These are phyloP conservation scores for Hortiboletus flavorubellus DNA, from an alignment of 768 basidiomycete species.

Conservation along the genomic window DNA sequence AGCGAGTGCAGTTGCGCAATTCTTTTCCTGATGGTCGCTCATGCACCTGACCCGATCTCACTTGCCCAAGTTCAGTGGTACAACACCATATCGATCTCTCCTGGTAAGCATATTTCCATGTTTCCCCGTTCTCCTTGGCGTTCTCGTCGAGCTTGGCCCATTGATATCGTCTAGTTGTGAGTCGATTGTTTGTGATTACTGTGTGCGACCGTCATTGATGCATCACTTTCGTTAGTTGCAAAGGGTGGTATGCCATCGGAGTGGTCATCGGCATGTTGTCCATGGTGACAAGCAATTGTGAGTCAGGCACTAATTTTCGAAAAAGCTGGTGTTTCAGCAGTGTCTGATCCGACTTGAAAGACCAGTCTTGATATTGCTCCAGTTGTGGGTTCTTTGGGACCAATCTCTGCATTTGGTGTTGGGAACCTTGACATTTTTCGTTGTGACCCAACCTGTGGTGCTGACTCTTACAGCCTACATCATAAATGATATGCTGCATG, in stretches of 20 bases:
- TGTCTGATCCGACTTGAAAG: constrained; percentile 6
- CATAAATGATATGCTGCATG: constrained; percentile 27
- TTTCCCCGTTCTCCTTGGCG: no score
- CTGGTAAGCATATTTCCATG: constrained; percentile 9
- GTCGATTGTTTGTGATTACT: neutral
- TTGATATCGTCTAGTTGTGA: constrained; percentile 14
- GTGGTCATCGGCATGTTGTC: constrained; percentile 36
- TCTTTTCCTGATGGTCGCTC: neutral
- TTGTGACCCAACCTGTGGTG: constrained; percentile 27
- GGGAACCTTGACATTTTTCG: constrained; percentile 28
- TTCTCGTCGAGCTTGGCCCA: neutral
- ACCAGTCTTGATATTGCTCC: constrained; percentile 38
- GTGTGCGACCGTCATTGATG: neutral
- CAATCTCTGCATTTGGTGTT: constrained; percentile 26
- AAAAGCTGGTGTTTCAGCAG: neutral
- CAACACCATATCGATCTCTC: constrained; percentile 5
- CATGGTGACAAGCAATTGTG: constrained; percentile 36
- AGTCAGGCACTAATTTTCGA: constrained; percentile 1
- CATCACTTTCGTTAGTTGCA: constrained; percentile 18
- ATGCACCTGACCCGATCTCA: neutral
- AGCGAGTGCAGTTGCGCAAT: constrained; percentile 1
- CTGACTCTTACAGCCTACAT: constrained; percentile 26
- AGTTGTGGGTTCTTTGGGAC: constrained; percentile 38
- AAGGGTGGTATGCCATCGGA: constrained; percentile 13
- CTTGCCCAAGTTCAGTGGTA: constrained; percentile 24